Percentiles rank a stretch among this genome's conserved stretches.
Conservation (phyloP, 768 basidiomycete species). For the Termitomyces sp. region DNA sequence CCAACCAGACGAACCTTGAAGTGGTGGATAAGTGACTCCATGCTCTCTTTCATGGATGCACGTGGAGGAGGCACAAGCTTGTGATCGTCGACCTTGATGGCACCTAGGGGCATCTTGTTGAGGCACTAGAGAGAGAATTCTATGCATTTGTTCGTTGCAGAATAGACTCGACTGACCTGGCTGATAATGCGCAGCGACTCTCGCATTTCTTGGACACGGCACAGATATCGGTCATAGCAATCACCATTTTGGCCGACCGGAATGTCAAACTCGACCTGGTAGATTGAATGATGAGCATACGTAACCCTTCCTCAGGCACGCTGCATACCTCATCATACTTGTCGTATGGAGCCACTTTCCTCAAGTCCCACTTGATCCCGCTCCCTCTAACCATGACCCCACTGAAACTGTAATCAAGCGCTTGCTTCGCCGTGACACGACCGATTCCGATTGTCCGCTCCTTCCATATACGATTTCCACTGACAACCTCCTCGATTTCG, state of each 20-base stretch:
- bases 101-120: slow-evolving; percentile 95
- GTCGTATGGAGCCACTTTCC: slow-evolving; percentile 91
- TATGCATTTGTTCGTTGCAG: not conserved
- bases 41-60: slow-evolving; percentile 98
- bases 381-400: slow-evolving; percentile 97
- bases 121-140: slow-evolving; percentile 57
- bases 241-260: slow-evolving; percentile 97
- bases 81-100: slow-evolving; percentile 93
- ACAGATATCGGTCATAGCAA: slow-evolving; percentile 96
- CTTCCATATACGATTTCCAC: slow-evolving; percentile 98
- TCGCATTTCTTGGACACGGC: slow-evolving; percentile 97
- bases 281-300: not conserved
- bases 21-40: slow-evolving; percentile 97
- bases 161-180: slow-evolving; percentile 39
- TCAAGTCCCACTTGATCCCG: slow-evolving; percentile 91
- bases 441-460: slow-evolving; percentile 89
- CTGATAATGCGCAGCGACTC: slow-evolving; percentile 87
- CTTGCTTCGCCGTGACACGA: slow-evolving; percentile 86
- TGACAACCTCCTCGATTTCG: slow-evolving; percentile 97
- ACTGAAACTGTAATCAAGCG: slow-evolving; percentile 88
- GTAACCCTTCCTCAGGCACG: not conserved
- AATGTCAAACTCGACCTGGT: slow-evolving; percentile 90
- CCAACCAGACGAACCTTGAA: slow-evolving; percentile 63
- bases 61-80: slow-evolving; percentile 96
- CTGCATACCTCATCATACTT: slow-evolving; percentile 80